Evolutionary conservation across 352 stramenopile genomes (phyloP).

Genomic region (Phytopythium vexans): DNA sequence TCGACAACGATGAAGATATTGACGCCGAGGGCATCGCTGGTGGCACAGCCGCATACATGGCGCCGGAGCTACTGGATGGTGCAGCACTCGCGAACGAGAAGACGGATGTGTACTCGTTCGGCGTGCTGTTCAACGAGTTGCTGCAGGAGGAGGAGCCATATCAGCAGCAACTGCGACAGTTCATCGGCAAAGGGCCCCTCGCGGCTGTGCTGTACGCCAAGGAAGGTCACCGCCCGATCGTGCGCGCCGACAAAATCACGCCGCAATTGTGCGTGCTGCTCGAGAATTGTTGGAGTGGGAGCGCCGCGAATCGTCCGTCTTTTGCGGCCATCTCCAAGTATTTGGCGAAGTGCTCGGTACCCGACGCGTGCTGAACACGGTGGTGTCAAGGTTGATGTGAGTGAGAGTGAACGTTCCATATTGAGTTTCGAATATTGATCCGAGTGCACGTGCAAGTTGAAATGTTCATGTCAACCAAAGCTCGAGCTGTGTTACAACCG

Average conservation of each 20-base stretch:
- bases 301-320: slow-evolving; percentile 12
- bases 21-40: slow-evolving; percentile 27
- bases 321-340: slow-evolving; percentile 19
- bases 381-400: too few species aligned
- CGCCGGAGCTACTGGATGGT: slow-evolving; percentile 32
- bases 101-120: slow-evolving; percentile 41
- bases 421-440: too few species aligned
- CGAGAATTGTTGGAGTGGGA: slow-evolving; percentile 17
- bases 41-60: slow-evolving; percentile 54
- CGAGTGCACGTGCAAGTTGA: too few species aligned
- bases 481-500: too few species aligned
- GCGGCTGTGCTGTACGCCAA: slow-evolving; percentile 24
- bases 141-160: slow-evolving; percentile 45
- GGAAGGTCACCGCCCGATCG: slow-evolving; percentile 18
- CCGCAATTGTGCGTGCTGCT: slow-evolving; percentile 15
- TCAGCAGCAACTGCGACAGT: slow-evolving; percentile 26
- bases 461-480: too few species aligned
- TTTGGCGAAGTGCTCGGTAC: slow-evolving; percentile 17
- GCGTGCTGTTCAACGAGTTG: slow-evolving; percentile 37
- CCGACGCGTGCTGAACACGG: slow-evolving; percentile 11
- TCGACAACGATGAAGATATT: slow-evolving; percentile 15
- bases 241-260: slow-evolving; percentile 21
- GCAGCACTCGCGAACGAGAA: slow-evolving; percentile 20
- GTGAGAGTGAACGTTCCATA: too few species aligned
- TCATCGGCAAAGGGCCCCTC: slow-evolving; percentile 30